These are phyloP conservation scores for Xylaria sp. DNA, from an alignment of 2,329 filamentous ascomycete genomes.

Conservation along the genomic window DNA sequence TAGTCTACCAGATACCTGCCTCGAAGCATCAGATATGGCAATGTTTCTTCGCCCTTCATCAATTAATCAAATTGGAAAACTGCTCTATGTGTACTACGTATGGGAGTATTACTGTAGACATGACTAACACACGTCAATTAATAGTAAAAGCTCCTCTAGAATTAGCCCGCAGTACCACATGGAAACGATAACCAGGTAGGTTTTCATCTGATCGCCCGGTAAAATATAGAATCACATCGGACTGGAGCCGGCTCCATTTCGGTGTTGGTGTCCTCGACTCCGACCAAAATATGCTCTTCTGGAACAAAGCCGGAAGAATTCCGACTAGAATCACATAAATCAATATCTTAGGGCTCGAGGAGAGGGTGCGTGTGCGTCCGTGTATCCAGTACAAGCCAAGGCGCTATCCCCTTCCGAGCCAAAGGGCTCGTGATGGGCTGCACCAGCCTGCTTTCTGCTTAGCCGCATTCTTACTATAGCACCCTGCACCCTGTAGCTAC, in stretches of 20 bases:
- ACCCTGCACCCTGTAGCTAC: not conserved
- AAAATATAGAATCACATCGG: not conserved
- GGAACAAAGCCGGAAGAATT: conserved; percentile 11
- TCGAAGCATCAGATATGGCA: not conserved
- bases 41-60: not conserved
- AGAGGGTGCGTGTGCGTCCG: too few species aligned
- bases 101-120: too few species aligned
- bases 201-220: too few species aligned
- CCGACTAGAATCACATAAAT: conserved; percentile 6
- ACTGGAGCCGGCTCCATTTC: not conserved
- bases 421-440: conserved; percentile 10
- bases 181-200: too few species aligned
- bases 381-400: not conserved
- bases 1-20: not conserved
- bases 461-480: not conserved
- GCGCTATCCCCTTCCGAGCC: conserved; percentile 14
- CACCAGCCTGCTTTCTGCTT: too few species aligned
- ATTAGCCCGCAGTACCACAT: too few species aligned
- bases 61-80: too few species aligned
- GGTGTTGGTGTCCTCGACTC: conserved; percentile 9
- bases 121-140: too few species aligned
- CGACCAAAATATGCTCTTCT: not conserved
- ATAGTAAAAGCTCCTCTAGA: too few species aligned
- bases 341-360: not conserved
- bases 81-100: too few species aligned